Evolutionary conservation across 768 basidiomycete species (phyloP).

Genomic region (Trametes villosa): DNA sequence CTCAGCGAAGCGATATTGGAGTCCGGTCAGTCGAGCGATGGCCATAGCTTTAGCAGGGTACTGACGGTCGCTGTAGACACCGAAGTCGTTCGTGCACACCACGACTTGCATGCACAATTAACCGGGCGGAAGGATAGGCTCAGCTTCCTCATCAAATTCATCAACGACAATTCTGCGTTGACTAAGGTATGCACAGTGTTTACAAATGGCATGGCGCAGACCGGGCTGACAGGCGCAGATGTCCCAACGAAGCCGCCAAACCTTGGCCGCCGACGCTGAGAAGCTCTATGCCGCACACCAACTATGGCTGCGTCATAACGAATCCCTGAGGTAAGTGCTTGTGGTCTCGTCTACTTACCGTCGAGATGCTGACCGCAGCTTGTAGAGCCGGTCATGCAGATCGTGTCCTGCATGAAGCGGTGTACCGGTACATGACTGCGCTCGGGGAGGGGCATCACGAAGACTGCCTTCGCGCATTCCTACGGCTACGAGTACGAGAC

Average conservation of each 20-base stretch:
- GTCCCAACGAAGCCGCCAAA: constrained; percentile 77
- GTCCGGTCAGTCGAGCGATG: constrained; percentile 56
- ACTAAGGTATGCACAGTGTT: constrained; percentile 56
- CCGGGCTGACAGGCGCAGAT: constrained; percentile 52
- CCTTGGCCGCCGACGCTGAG: constrained; percentile 82
- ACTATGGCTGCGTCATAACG: constrained; percentile 80
- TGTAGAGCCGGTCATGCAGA: constrained; percentile 57
- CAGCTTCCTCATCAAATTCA: constrained; percentile 85
- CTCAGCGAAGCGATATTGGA: constrained; percentile 71
- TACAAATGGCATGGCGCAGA: background rate
- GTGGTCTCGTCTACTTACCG: background rate
- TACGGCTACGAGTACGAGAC: constrained; percentile 68
- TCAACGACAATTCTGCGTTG: constrained; percentile 84
- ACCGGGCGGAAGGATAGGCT: constrained; percentile 74
- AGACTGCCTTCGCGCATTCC: constrained; percentile 84
- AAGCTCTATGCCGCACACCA: constrained; percentile 81
- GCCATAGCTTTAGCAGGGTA: no score
- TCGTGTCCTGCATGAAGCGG: constrained; percentile 71
- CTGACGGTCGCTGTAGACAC: constrained; percentile 37
- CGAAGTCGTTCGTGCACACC: constrained; percentile 70
- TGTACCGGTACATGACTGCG: constrained; percentile 69
- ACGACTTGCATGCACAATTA: constrained; percentile 82
- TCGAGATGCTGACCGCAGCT: background rate
- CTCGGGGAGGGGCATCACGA: constrained; percentile 60
- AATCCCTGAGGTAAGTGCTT: constrained; percentile 58